A percentile compares a stretch with the other conserved stretches of the same genome.
Evolutionary conservation across 73 alveolate genomes (phyloP).

Genomic region (Paraurostyla sp.): DNA sequence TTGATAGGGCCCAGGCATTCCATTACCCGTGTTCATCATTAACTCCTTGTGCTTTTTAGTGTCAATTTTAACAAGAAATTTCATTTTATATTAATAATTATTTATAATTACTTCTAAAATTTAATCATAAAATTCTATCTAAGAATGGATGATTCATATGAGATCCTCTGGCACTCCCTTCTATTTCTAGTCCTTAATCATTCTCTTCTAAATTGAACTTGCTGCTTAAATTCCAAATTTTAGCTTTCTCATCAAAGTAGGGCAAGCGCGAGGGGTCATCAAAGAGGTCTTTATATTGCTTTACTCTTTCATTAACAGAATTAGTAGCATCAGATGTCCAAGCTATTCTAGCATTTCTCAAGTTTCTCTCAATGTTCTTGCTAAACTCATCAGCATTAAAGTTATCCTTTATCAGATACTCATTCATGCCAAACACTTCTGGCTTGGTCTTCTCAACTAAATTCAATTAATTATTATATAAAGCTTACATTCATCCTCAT

Average conservation of each 20-base stretch:
- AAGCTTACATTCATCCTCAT: constrained; percentile 35
- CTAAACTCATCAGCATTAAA: constrained; percentile 39
- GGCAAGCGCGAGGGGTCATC: constrained; percentile 54
- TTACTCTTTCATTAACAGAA: constrained; percentile 18
- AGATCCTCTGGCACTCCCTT: too few relatives aligned
- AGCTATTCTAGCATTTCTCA: constrained; percentile 13
- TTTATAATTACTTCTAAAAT: too few relatives aligned
- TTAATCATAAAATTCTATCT: constrained; percentile 21
- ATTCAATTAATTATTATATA: neutral
- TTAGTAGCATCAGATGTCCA: constrained; percentile 8
- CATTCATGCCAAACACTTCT: constrained; percentile 40
- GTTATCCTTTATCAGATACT: constrained; percentile 6
- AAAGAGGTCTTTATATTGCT: constrained; percentile 25
- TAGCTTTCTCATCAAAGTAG: constrained; percentile 30
- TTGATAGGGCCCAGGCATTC: neutral
- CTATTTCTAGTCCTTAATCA: neutral
- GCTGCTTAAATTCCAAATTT: constrained; percentile 36
- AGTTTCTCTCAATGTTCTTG: constrained; percentile 30
- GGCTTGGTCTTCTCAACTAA: constrained; percentile 39
- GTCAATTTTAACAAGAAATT: constrained; percentile 20
- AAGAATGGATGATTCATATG: constrained; percentile 34
- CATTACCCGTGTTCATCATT: neutral
- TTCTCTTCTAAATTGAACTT: constrained; percentile 51
- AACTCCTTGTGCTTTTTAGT: neutral
- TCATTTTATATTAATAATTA: neutral